Evolutionary conservation across 2,329 filamentous ascomycete genomes (phyloP).

Genomic region (Nemania sp.): DNA sequence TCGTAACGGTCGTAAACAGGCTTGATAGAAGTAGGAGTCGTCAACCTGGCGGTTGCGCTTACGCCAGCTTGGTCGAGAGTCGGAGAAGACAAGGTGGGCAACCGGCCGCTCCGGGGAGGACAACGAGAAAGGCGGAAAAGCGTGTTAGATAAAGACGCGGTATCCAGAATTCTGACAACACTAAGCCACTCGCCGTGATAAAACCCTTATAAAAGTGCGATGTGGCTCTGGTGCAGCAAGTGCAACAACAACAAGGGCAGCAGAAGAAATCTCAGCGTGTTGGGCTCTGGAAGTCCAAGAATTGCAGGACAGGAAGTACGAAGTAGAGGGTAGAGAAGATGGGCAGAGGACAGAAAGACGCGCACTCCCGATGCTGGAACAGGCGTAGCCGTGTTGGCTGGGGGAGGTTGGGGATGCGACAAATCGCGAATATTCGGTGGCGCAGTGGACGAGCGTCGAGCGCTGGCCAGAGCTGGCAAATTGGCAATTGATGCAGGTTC

Average conservation of each 20-base stretch:
- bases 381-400: background rate
- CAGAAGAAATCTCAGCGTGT: too few relatives aligned
- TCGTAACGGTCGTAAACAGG: slow-evolving; percentile 57
- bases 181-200: too few relatives aligned
- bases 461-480: too few relatives aligned
- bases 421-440: slow-evolving; percentile 27
- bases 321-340: background rate
- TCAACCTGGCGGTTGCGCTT: slow-evolving; percentile 50
- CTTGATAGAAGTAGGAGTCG: slow-evolving; percentile 45
- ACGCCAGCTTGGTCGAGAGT: slow-evolving; percentile 41
- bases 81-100: slow-evolving; percentile 53
- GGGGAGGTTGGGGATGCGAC: slow-evolving; percentile 29
- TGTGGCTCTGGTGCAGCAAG: too few relatives aligned
- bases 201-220: too few relatives aligned
- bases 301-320: background rate
- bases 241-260: background rate
- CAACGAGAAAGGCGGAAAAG: slow-evolving; percentile 26
- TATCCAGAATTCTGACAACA: too few relatives aligned
- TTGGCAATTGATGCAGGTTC: slow-evolving; percentile 8
- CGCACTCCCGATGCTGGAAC: background rate
- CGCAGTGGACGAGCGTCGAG: slow-evolving; percentile 25
- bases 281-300: too few relatives aligned
- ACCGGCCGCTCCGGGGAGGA: slow-evolving; percentile 47
- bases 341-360: slow-evolving; percentile 4
- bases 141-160: slow-evolving; percentile 15